Conservation (phyloP, 768 basidiomycete species). For the Hygrophorus russula region DNA sequence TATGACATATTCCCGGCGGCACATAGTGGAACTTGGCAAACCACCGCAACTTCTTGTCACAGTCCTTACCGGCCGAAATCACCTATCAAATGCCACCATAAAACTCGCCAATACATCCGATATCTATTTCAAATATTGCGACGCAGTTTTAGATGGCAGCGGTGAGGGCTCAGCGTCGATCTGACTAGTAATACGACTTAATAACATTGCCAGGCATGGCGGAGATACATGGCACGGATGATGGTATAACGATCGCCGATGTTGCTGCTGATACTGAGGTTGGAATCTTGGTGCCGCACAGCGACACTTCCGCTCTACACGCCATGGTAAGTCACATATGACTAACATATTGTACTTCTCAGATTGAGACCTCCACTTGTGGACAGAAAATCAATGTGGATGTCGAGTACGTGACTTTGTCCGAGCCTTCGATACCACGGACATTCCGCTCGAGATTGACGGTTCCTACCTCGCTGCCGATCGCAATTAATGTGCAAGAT, state of each 20-base stretch:
- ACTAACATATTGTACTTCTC: neutral
- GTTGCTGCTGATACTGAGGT: constrained; percentile 34
- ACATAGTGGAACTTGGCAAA: constrained; percentile 55
- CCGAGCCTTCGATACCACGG: constrained; percentile 42
- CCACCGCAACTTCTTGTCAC: constrained; percentile 41
- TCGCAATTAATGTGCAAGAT: constrained; percentile 93
- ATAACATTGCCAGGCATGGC: neutral
- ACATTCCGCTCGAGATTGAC: constrained; percentile 41
- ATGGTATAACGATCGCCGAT: constrained; percentile 35
- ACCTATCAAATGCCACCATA: constrained; percentile 40
- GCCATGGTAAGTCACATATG: constrained; percentile 38
- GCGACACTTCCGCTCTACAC: constrained; percentile 48
- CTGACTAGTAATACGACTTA: neutral
- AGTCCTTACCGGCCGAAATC: constrained; percentile 62
- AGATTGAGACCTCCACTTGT: neutral
- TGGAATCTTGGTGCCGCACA: constrained; percentile 51
- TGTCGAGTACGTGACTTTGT: constrained; percentile 55
- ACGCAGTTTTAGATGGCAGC: constrained; percentile 30
- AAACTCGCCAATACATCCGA: constrained; percentile 40
- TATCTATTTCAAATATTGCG: constrained; percentile 36
- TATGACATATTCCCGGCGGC: neutral
- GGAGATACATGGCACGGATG: constrained; percentile 26
- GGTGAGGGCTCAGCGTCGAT: neutral
- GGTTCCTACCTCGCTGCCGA: constrained; percentile 63
- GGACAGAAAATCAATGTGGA: constrained; percentile 56